phyloP scores from a whole-genome alignment of 257 asterid genomes.

The Nicotiana benthamiana region DNA sequence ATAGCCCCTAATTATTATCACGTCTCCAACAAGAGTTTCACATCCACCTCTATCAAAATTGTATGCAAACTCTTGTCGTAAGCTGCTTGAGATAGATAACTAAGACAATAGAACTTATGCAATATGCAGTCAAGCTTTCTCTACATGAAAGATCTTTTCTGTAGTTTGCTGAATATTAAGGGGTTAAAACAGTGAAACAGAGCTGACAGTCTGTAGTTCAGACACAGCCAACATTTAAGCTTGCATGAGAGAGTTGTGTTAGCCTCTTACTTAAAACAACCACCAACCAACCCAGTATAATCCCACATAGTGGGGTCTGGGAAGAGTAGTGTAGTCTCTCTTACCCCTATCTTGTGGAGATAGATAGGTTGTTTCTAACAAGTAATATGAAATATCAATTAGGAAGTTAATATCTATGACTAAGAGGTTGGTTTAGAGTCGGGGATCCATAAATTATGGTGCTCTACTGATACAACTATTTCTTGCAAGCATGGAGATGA shows the following conservation, averaged over 20 bases:
- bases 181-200: neutral
- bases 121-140: neutral
- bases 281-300: too few relatives aligned
- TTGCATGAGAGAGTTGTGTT: neutral
- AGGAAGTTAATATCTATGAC: neutral
- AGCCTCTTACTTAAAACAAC: neutral
- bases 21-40: neutral
- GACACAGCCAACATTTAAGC: neutral
- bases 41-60: neutral
- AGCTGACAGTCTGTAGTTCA: neutral
- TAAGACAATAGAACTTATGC: neutral
- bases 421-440: neutral
- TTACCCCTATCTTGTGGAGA: too few relatives aligned
- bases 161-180: neutral
- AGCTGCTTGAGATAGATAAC: neutral
- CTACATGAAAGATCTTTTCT: neutral
- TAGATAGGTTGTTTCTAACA: neutral
- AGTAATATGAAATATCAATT: neutral
- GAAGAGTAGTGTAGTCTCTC: too few relatives aligned
- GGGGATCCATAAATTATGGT: neutral
- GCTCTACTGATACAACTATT: neutral
- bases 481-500: constrained; percentile 5
- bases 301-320: too few relatives aligned
- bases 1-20: neutral
- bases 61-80: neutral